phyloP scores from a whole-genome alignment of 2,329 filamentous ascomycete species.

The Grosmannia clavigera region DNA sequence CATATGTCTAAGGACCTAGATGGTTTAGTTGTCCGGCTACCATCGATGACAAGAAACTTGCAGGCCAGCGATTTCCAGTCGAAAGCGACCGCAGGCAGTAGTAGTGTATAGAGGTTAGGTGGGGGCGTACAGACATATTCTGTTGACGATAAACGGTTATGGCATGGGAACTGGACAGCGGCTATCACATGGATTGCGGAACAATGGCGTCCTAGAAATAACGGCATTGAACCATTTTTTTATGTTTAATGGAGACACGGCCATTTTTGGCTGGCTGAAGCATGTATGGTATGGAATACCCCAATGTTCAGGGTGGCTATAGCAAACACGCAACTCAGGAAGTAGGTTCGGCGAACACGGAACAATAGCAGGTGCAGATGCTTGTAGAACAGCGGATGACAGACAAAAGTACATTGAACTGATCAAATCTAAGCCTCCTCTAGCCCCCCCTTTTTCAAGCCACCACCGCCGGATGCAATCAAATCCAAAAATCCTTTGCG shows the following conservation, averaged over 20 bases:
- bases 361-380: not conserved
- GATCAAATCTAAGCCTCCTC: constrained; percentile 35
- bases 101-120: not conserved
- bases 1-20: constrained; percentile 84
- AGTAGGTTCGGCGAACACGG: not conserved
- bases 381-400: not conserved
- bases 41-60: constrained; percentile 88
- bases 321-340: constrained; percentile 5
- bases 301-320: not conserved
- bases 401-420: not conserved
- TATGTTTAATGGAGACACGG: not conserved
- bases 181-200: not conserved
- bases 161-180: not conserved
- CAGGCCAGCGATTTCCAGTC: constrained; percentile 81
- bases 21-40: constrained; percentile 72
- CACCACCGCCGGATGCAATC: constrained; percentile 55
- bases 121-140: not conserved
- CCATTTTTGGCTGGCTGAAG: not conserved
- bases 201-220: not conserved
- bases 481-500: constrained; percentile 93
- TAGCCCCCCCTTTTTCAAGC: constrained; percentile 44
- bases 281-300: not conserved
- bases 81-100: constrained; percentile 2
- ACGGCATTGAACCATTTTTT: not conserved
- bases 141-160: not conserved